A percentile compares a stretch with the other conserved stretches of the same genome.
These are phyloP conservation scores for Tricladium varicosporioides DNA, from an alignment of 2,329 filamentous ascomycete genomes.

Conservation along the genomic window DNA sequence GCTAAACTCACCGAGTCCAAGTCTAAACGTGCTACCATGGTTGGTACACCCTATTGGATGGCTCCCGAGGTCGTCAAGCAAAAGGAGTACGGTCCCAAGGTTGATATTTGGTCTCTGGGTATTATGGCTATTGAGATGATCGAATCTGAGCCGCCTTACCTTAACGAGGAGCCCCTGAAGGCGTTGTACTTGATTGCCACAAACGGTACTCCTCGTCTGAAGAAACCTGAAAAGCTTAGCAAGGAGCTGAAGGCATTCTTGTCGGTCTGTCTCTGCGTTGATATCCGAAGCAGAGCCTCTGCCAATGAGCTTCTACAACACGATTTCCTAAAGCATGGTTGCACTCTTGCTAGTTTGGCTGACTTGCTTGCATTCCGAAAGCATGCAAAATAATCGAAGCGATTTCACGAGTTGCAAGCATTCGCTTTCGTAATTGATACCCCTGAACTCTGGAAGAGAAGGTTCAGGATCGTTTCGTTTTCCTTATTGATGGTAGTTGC, in stretches of 20 bases:
- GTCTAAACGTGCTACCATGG: constrained; percentile 97
- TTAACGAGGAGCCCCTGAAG: constrained; percentile 97
- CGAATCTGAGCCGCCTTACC: constrained; percentile 94
- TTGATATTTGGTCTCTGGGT: constrained; percentile 97
- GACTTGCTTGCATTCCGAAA: constrained; percentile 88
- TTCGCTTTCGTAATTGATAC: constrained; percentile 10
- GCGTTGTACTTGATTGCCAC: constrained; percentile 96
- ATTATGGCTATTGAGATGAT: constrained; percentile 99
- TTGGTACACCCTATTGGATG: constrained; percentile 99
- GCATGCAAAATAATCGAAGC: constrained; percentile 53
- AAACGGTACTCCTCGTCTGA: constrained; percentile 92
- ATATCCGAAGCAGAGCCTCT: constrained; percentile 90
- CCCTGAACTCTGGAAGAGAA: constrained; percentile 7
- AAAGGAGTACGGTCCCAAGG: constrained; percentile 97
- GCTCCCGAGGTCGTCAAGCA: constrained; percentile 98
- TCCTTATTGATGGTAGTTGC: constrained; percentile 19
- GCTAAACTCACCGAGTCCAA: constrained; percentile 97
- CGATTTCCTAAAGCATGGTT: constrained; percentile 93
- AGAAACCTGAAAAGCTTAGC: constrained; percentile 97
- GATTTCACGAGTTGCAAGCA: constrained; percentile 7
- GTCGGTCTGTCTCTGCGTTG: constrained; percentile 92
- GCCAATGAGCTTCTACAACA: constrained; percentile 86
- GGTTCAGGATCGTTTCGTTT: constrained; percentile 11
- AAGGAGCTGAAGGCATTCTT: constrained; percentile 98
- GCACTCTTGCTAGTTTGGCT: constrained; percentile 75